phyloP scores from a whole-genome alignment of 2,329 filamentous ascomycete species.

The Malbranchea zuffiana region DNA sequence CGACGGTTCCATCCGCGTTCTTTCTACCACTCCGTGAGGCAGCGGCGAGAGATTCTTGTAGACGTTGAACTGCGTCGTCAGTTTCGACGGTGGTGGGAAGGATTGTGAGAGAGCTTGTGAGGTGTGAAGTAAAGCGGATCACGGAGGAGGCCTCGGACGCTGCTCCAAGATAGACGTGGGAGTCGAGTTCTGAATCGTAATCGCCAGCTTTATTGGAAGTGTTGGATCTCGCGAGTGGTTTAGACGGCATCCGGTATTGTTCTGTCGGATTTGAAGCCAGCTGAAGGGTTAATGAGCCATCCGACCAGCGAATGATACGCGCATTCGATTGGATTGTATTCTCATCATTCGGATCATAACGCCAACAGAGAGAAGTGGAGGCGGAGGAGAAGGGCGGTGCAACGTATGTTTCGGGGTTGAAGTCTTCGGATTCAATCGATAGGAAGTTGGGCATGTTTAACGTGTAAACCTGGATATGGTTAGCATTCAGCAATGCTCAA shows the following conservation, averaged over 20 bases:
- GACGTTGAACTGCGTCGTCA: conserved; percentile 50
- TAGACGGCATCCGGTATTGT: conserved; percentile 50
- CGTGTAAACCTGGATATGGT: conserved; percentile 42
- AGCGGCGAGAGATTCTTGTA: conserved; percentile 51
- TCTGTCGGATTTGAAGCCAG: conserved; percentile 50
- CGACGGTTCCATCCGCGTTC: conserved; percentile 42
- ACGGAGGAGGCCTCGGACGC: conserved; percentile 47
- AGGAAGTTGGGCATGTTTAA: conserved; percentile 55
- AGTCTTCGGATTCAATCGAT: conserved; percentile 50
- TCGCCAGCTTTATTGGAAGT: conserved; percentile 38
- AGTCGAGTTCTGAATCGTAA: conserved; percentile 47
- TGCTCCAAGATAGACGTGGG: conserved; percentile 53
- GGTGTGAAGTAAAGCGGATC: conserved; percentile 51
- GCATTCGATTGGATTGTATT: conserved; percentile 52
- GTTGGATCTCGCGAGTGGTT: conserved; percentile 48
- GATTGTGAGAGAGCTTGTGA: conserved; percentile 50
- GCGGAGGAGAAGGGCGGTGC: conserved; percentile 53
- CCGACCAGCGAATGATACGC: conserved; percentile 55
- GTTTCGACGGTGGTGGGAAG: conserved; percentile 45
- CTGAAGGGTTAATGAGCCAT: conserved; percentile 56
- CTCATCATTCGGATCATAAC: conserved; percentile 50
- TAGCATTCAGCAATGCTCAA: not conserved
- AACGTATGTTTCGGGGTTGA: conserved; percentile 50
- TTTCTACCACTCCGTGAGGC: conserved; percentile 43
- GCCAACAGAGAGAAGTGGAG: conserved; percentile 55